phyloP scores from a whole-genome alignment of 2,329 filamentous ascomycete genomes.

The Pseudocercospora fuligena region DNA sequence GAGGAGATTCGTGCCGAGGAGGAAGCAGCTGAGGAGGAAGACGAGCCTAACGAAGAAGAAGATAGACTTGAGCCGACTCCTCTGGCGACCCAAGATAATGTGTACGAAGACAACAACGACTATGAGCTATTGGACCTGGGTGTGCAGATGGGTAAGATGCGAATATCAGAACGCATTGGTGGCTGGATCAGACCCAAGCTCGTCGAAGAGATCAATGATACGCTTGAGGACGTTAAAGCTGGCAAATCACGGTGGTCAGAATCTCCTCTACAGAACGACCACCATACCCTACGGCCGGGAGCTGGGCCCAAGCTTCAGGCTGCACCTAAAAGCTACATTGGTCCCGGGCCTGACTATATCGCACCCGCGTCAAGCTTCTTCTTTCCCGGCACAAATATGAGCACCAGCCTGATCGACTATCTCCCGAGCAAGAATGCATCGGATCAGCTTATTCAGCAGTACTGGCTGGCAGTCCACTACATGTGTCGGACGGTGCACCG shows the following conservation, averaged over 20 bases:
- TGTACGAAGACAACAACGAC: constrained; percentile 68
- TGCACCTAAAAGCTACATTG: constrained; percentile 57
- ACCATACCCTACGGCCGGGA: constrained; percentile 27
- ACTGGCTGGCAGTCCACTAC: constrained; percentile 70
- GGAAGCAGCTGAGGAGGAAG: constrained; percentile 62
- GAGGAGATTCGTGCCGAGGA: constrained; percentile 48
- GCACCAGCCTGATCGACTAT: constrained; percentile 61
- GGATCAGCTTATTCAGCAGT: constrained; percentile 68
- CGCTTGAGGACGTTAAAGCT: constrained; percentile 38
- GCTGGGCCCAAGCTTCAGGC: constrained; percentile 31
- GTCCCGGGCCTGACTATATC: constrained; percentile 69
- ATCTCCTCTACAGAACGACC: constrained; percentile 24
- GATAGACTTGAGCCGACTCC: constrained; percentile 65
- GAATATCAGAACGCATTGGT: constrained; percentile 74
- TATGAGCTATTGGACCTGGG: constrained; percentile 75
- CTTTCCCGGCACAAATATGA: constrained; percentile 59
- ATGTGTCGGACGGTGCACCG: constrained; percentile 71
- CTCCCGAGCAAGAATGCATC: constrained; percentile 63
- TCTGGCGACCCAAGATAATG: constrained; percentile 67
- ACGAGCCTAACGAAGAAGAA: constrained; percentile 58
- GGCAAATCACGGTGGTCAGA: constrained; percentile 32
- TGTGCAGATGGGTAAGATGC: constrained; percentile 72
- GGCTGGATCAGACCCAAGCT: constrained; percentile 73
- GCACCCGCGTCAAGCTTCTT: constrained; percentile 70
- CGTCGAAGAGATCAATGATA: constrained; percentile 65